A percentile compares a stretch with the other conserved stretches of the same genome.
Conservation (phyloP, 768 basidiomycete species). For the Phanerochaete sordida region DNA sequence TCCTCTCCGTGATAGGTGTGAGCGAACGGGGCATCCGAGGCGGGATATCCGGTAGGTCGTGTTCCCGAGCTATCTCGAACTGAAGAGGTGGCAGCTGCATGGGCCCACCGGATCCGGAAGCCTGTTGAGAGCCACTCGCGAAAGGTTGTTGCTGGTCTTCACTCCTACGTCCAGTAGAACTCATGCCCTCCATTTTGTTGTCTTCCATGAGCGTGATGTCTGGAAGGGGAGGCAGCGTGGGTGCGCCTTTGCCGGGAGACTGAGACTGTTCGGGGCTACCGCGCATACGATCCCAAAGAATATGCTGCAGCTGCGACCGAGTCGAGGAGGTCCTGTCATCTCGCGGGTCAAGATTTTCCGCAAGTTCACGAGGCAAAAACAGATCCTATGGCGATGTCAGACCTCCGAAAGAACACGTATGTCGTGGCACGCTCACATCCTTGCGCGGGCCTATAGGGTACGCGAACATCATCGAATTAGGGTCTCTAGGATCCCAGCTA, state of each 20-base stretch:
- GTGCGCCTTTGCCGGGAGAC: conserved; percentile 11
- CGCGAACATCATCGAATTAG: conserved; percentile 84
- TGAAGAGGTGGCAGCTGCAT: conserved; percentile 61
- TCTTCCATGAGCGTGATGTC: conserved; percentile 11
- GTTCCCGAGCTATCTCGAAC: conserved; percentile 33
- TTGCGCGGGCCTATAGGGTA: conserved; percentile 85
- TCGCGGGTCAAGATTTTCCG: conserved; percentile 71
- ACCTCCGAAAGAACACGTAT: background rate
- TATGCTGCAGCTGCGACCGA: conserved; percentile 56
- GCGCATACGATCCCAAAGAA: conserved; percentile 65
- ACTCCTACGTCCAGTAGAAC: background rate
- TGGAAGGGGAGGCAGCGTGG: conserved; percentile 25
- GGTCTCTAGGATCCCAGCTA: conserved; percentile 87
- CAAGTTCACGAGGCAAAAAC: conserved; percentile 84
- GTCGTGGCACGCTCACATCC: conserved; percentile 55
- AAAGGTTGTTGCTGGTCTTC: conserved; percentile 13
- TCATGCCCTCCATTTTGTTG: background rate
- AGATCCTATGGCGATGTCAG: conserved; percentile 48
- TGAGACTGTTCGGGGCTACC: conserved; percentile 19
- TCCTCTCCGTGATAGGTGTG: conserved; percentile 66
- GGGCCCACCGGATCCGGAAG: conserved; percentile 5
- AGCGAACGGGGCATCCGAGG: conserved; percentile 31
- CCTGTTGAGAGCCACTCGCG: background rate
- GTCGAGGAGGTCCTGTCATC: conserved; percentile 74
- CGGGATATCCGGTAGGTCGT: conserved; percentile 4